Base-by-base conservation (phyloP, 2,329 filamentous ascomycete genomes). In the Alternaria incomplexa region DNA sequence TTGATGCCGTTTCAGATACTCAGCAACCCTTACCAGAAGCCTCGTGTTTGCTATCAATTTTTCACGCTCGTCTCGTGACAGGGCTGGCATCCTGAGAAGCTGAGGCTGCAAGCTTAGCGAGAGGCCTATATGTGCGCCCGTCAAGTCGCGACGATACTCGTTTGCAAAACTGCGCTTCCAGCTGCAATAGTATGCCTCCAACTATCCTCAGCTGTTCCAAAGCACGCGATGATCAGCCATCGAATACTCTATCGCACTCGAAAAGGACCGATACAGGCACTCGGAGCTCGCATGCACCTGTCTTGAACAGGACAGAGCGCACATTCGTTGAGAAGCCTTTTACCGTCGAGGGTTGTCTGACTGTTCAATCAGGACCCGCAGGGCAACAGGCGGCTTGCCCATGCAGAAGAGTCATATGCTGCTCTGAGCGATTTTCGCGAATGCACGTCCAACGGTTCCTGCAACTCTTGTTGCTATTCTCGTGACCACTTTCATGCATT, bases 361-460 rank as follows among this genome's bases (percentile, higher is more conserved):
- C 65, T 57, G 68, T 65, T 70, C 74, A 74, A 77, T 74, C 71
- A 76, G 69, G 65, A 62, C 67, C 64, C 72, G 64, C 67, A 66
- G 69, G 64, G 52, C 65, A 65, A 65, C 56, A 67, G 50, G 58
- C 63, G 64, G 66, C 62, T 68, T 67, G 66, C 68, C 67, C 66
- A 64, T 63, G 69, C 68, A 69, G 61, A 71, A 68, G 71, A 78
- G 75, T 77, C 75, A 77, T 73, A 69, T 64, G 68, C 62, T 32
- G 61, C 55, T 61, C 20, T 67, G 66, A 69, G 66, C 67, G 67
- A 65, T 71, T 73, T 69, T 65, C 71, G 71, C 70, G 60, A 59
- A 57, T 40, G 61, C 65, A 59, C 59, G 59, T 64, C 68, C 65
- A 69, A 71, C 65, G 62, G 62, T 66, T 69, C 61, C 64, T 62